These are phyloP conservation scores for Dichomitus squalens DNA, from an alignment of 1,284 basidiomycete genomes.

Conservation along the genomic window DNA sequence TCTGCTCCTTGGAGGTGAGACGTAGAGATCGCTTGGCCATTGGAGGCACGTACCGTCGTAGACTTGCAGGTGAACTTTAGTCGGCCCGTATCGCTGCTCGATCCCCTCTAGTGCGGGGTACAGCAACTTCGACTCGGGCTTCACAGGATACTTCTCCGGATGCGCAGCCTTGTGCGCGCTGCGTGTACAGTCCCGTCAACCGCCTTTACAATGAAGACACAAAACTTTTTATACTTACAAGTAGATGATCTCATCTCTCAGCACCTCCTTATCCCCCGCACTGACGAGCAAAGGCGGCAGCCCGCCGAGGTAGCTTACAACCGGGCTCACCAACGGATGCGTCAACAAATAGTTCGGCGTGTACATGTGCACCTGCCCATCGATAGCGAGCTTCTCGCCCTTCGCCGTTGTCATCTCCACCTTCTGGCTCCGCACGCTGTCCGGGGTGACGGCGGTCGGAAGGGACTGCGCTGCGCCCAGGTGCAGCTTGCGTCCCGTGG, in stretches of 20 bases:
- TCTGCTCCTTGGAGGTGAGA: constrained; percentile 42
- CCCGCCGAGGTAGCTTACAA: constrained; percentile 85
- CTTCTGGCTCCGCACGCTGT: constrained; percentile 40
- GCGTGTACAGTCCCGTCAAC: not conserved
- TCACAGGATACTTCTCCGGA: constrained; percentile 75
- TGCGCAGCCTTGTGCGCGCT: constrained; percentile 94
- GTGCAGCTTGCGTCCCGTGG: constrained; percentile 25
- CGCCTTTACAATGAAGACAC: not conserved
- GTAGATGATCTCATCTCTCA: constrained; percentile 93
- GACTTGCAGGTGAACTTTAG: constrained; percentile 90
- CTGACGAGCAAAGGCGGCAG: constrained; percentile 88
- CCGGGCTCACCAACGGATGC: constrained; percentile 89
- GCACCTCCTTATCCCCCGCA: constrained; percentile 88
- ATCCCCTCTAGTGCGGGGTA: constrained; percentile 72
- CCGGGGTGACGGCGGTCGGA: constrained; percentile 35
- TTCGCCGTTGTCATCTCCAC: constrained; percentile 43
- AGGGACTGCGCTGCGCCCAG: constrained; percentile 50
- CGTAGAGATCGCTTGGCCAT: not conserved
- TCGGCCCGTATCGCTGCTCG: constrained; percentile 65
- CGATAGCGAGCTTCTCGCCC: constrained; percentile 58
- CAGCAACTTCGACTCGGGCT: constrained; percentile 57
- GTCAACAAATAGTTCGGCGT: constrained; percentile 81
- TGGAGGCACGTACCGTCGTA: constrained; percentile 62
- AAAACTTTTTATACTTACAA: constrained; percentile 50
- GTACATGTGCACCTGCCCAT: constrained; percentile 87